Conservation (phyloP, 495 filamentous ascomycete species). For the Aspergillus olivimuriae region DNA sequence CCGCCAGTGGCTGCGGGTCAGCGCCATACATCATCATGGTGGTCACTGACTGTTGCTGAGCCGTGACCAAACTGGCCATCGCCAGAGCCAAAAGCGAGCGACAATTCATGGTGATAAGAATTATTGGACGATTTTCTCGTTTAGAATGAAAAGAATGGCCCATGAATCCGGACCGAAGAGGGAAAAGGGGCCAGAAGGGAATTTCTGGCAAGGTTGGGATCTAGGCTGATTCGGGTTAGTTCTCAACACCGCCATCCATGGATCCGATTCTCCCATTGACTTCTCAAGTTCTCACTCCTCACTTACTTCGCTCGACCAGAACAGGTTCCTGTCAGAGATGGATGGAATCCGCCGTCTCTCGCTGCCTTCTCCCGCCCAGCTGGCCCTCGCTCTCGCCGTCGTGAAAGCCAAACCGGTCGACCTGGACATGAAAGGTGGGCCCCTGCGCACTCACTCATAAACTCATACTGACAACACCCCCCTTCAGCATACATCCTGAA, state of each 20-base stretch:
- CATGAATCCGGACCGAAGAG: too few species aligned
- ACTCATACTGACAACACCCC: not conserved
- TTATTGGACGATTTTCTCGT: not conserved
- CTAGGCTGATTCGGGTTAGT: too few species aligned
- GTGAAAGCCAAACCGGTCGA: constrained; percentile 37
- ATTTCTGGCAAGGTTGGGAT: too few species aligned
- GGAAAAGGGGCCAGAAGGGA: too few species aligned
- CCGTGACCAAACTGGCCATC: constrained; percentile 22
- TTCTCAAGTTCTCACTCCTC: not conserved
- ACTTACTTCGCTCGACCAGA: not conserved
- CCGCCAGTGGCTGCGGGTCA: constrained; percentile 30
- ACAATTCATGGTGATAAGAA: constrained; percentile 2
- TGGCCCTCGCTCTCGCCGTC: constrained; percentile 42
- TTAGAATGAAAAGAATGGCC: not conserved
- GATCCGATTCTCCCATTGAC: too few species aligned
- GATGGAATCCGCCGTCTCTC: not conserved
- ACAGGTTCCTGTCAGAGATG: constrained; percentile 4
- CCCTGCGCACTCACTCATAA: not conserved
- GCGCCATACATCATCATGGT: constrained; percentile 29
- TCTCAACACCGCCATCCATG: too few species aligned
- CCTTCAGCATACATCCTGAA: constrained; percentile 35
- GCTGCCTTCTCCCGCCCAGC: constrained; percentile 26
- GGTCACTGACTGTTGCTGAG: constrained; percentile 21
- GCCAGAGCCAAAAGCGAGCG: too few species aligned
- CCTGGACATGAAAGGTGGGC: constrained; percentile 30